Conservation (phyloP, 192 early-diverging fungal species). For the Hyaloraphidium curvatum region DNA sequence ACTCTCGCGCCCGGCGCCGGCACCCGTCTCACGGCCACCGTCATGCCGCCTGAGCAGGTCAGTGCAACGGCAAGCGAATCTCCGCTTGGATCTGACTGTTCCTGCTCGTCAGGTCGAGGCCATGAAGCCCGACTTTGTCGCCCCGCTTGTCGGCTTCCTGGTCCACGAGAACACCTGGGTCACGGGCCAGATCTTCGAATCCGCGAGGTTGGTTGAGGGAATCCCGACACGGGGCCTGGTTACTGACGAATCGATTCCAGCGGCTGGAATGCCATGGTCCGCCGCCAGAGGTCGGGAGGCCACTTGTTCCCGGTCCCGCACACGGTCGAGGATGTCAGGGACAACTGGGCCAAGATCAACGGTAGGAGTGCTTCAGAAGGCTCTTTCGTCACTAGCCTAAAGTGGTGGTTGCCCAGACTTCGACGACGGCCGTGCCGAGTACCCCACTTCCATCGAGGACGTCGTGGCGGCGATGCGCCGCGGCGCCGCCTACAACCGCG, state of each 20-base stretch:
- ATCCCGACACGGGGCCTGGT: too few species aligned
- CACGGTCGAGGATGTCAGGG: slow-evolving; percentile 65
- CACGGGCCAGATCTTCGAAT: slow-evolving; percentile 42
- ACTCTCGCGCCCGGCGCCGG: slow-evolving; percentile 94
- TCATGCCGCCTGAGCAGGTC: slow-evolving; percentile 89
- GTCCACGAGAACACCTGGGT: slow-evolving; percentile 70
- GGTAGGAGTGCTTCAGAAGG: too few species aligned
- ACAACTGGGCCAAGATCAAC: slow-evolving; percentile 55
- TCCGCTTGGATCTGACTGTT: too few species aligned
- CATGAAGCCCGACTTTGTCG: slow-evolving; percentile 91
- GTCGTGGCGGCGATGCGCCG: too few species aligned
- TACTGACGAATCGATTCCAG: too few species aligned
- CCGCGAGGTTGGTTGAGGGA: too few species aligned
- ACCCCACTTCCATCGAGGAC: too few species aligned
- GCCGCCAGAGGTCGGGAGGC: slow-evolving; percentile 92
- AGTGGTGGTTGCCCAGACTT: too few species aligned
- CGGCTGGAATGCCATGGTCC: slow-evolving; percentile 43
- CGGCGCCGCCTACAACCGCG: too few species aligned
- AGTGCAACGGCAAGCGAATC: too few species aligned
- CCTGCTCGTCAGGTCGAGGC: too few species aligned
- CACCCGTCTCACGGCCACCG: slow-evolving; percentile 83
- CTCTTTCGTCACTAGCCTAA: too few species aligned
- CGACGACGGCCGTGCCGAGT: slow-evolving; percentile 84
- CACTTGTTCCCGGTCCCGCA: slow-evolving; percentile 80
- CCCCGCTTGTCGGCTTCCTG: slow-evolving; percentile 79